Evolutionary conservation across 75 land plant species (phyloP).

Genomic region (Sequoiadendron giganteum): DNA sequence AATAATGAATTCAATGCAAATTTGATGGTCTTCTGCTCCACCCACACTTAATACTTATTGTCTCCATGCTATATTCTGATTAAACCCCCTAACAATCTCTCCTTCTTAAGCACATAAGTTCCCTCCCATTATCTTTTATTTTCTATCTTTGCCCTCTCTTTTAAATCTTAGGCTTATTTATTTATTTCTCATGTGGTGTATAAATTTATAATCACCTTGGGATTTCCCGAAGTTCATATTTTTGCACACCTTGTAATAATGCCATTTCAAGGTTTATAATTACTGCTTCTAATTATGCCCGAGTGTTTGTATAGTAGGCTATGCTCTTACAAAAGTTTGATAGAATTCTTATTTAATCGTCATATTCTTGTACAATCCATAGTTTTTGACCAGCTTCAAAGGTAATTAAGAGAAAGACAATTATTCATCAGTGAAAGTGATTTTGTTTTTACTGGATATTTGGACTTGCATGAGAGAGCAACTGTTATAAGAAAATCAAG

Average conservation of each 20-base stretch:
- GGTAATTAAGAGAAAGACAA: not conserved
- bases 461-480: not conserved
- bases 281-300: not conserved
- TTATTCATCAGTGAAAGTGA: not conserved
- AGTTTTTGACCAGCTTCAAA: not conserved
- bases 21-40: not conserved
- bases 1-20: not conserved
- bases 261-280: not conserved
- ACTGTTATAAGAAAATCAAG: not conserved
- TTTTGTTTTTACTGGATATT: not conserved
- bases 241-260: not conserved
- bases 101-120: not conserved
- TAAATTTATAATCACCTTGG: not conserved
- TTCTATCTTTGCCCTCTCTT: not conserved
- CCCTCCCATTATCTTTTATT: not conserved
- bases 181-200: not conserved
- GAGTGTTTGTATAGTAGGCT: not conserved
- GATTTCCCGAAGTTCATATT: not conserved
- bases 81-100: not conserved
- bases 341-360: constrained; percentile 2
- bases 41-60: not conserved
- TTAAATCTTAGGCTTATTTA: not conserved
- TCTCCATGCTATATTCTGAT: not conserved
- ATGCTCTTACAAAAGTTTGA: not conserved
- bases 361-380: not conserved